Evolutionary conservation across 176 grass and related monocot genomes (phyloP).

Genomic region (Oryza australiensis): DNA sequence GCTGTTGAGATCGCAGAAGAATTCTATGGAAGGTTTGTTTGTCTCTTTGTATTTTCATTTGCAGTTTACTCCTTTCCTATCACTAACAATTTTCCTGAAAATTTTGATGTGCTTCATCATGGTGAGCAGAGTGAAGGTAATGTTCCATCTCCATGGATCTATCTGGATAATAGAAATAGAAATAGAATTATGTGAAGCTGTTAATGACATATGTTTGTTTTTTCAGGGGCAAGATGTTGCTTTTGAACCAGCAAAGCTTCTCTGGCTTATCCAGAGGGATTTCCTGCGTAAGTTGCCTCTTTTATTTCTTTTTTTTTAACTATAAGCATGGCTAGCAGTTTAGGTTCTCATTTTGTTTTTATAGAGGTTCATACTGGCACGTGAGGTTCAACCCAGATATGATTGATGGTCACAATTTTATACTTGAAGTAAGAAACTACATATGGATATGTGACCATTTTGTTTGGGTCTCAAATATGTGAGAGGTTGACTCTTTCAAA

Average conservation of each 20-base stretch:
- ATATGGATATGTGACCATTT: background rate
- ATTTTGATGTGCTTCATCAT: conserved; percentile 32
- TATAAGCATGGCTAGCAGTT: background rate
- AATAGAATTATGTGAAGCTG: background rate
- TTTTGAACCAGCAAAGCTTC: conserved; percentile 96
- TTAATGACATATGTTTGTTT: conserved; percentile 21
- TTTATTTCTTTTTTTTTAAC: background rate
- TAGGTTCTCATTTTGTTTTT: conserved; percentile 23
- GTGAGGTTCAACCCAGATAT: background rate
- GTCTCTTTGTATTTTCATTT: conserved; percentile 1
- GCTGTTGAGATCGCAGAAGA: conserved; percentile 97
- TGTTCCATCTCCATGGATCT: conserved; percentile 4
- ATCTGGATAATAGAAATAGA: background rate
- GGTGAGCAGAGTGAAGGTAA: conserved; percentile 91
- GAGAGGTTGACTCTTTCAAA: background rate
- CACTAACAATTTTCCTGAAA: conserved; percentile 27
- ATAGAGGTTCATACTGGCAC: background rate
- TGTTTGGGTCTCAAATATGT: conserved; percentile 1
- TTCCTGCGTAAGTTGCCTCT: conserved; percentile 83
- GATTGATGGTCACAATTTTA: background rate
- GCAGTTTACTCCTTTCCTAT: conserved; percentile 3
- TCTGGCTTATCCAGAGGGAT: conserved; percentile 99
- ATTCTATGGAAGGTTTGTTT: conserved; percentile 94
- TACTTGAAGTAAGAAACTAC: background rate
- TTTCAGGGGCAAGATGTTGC: conserved; percentile 90